Evolutionary conservation across 108 stramenopile genomes (phyloP).

Genomic region (Asterionellopsis glacialis): DNA sequence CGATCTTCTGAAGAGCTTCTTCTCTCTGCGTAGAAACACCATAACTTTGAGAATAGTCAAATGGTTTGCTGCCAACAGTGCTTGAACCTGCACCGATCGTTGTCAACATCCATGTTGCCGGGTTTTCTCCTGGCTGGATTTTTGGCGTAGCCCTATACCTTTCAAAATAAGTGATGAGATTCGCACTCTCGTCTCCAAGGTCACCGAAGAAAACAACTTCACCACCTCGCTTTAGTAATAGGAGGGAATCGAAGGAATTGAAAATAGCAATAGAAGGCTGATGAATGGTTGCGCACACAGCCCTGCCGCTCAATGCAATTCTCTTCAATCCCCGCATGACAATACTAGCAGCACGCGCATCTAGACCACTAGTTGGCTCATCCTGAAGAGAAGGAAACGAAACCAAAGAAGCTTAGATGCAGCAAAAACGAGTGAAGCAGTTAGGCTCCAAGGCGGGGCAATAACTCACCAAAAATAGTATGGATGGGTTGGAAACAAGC

Average conservation of each 20-base stretch:
- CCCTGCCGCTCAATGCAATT: conserved; percentile 52
- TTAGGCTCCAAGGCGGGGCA: not conserved
- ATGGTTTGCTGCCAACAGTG: conserved; percentile 12
- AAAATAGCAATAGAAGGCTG: conserved; percentile 84
- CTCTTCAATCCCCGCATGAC: conserved; percentile 51
- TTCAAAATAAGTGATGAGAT: conserved; percentile 64
- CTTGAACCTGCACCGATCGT: conserved; percentile 40
- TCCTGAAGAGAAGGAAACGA: conserved; percentile 2
- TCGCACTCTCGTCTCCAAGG: conserved; percentile 50
- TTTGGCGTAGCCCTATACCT: conserved; percentile 31
- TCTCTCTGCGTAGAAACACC: conserved; percentile 29
- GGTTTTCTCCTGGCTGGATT: conserved; percentile 63
- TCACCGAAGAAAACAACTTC: conserved; percentile 82
- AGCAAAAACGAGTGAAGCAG: not conserved
- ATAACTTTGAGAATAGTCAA: conserved; percentile 50
- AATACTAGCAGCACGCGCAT: conserved; percentile 52
- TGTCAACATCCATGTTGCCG: conserved; percentile 61
- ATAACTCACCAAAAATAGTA: conserved; percentile 25
- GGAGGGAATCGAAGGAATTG: conserved; percentile 64
- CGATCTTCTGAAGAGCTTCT: conserved; percentile 34
- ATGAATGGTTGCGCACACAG: conserved; percentile 80
- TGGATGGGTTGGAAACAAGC: conserved; percentile 48
- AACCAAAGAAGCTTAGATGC: not conserved
- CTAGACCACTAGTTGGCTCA: conserved; percentile 36
- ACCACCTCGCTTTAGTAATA: conserved; percentile 77